Evolutionary conservation across 139 green algal genomes (phyloP).

Genomic region (Micromonas pusilla): DNA sequence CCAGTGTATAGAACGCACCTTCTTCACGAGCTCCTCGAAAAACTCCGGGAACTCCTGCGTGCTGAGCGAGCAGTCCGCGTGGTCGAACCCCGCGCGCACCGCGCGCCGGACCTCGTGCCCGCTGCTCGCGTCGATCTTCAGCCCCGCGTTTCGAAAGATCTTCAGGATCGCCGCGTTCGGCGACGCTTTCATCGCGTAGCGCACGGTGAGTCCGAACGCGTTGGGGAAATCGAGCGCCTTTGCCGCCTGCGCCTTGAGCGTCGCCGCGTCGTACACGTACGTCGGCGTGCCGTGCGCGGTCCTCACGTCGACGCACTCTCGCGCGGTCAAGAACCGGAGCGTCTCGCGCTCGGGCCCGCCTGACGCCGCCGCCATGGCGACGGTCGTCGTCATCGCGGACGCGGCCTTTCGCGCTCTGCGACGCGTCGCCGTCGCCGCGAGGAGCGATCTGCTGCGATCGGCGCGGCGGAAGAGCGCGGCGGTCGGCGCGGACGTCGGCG

Average conservation of each 20-base stretch:
- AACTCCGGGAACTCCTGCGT: constrained; percentile 35
- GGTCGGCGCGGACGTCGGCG: too few species aligned
- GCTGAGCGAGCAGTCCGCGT: constrained; percentile 26
- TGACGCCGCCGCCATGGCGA: not conserved
- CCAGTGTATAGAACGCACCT: too few species aligned
- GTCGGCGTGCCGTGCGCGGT: constrained; percentile 20
- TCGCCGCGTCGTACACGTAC: constrained; percentile 34
- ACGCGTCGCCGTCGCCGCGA: too few species aligned
- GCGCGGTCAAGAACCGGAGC: constrained; percentile 29
- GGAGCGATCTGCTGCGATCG: too few species aligned
- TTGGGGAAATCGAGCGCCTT: constrained; percentile 32
- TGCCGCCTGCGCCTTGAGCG: constrained; percentile 21
- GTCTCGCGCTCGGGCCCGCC: constrained; percentile 10
- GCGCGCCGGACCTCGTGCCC: constrained; percentile 33
- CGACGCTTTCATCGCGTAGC: constrained; percentile 37
- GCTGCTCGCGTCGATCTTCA: constrained; percentile 36
- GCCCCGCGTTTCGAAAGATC: constrained; percentile 26
- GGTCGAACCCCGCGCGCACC: constrained; percentile 25
- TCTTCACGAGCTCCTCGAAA: constrained; percentile 31
- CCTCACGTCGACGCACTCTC: not conserved
- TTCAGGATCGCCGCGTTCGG: constrained; percentile 36
- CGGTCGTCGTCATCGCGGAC: too few species aligned
- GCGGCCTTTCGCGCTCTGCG: too few species aligned
- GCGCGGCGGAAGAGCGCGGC: too few species aligned
- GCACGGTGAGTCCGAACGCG: constrained; percentile 36